Evolutionary conservation across 2,329 filamentous ascomycete species (phyloP).

Genomic region (Bipolaris cookei): DNA sequence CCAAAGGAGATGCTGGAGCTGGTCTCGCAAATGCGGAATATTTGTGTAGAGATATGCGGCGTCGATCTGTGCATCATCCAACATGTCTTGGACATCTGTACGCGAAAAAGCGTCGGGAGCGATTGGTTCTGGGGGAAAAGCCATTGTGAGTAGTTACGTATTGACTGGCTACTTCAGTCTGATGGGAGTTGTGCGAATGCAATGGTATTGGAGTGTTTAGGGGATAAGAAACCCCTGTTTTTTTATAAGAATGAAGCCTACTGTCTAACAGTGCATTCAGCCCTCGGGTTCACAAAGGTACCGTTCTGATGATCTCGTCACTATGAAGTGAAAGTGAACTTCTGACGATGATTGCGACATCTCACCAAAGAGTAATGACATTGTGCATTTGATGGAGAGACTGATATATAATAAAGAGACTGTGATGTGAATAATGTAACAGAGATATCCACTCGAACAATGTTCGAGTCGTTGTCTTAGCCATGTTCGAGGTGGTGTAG

Average conservation of each 20-base stretch:
- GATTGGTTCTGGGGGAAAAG: not conserved
- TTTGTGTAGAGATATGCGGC: conserved; percentile 5
- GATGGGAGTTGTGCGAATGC: not conserved
- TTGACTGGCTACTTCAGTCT: not conserved
- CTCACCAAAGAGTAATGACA: not conserved
- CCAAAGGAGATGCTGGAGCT: conserved; percentile 2
- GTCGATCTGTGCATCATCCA: conserved; percentile 7
- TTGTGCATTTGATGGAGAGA: not conserved
- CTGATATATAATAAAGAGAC: not conserved
- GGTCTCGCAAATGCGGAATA: conserved; percentile 2
- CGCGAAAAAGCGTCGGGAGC: not conserved
- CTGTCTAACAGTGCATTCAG: not conserved
- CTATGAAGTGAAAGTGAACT: not conserved
- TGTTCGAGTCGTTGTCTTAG: not conserved
- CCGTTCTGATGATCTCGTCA: not conserved
- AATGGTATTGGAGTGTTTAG: not conserved
- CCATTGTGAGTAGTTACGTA: not conserved
- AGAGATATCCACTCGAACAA: not conserved
- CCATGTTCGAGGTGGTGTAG: not conserved
- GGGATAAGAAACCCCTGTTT: not conserved
- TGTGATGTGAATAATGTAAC: not conserved
- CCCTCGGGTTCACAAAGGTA: not conserved
- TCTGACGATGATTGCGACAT: not conserved
- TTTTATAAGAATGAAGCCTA: no score
- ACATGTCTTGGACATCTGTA: conserved; percentile 8